Evolutionary conservation across 2,329 filamentous ascomycete genomes (phyloP).

Genomic region (Pezicula neosporulosa): DNA sequence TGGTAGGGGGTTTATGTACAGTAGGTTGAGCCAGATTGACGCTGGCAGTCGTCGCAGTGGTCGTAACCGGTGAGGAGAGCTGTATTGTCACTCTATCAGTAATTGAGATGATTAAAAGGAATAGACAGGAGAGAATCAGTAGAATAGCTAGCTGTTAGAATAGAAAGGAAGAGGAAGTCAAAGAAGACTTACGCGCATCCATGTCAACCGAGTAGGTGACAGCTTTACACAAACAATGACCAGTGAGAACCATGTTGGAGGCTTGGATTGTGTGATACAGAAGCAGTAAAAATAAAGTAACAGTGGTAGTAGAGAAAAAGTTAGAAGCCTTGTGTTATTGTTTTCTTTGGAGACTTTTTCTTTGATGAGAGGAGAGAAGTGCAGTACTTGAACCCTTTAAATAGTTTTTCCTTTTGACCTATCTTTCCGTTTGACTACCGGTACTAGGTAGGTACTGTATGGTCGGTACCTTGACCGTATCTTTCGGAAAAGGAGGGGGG

Average conservation of each 20-base stretch:
- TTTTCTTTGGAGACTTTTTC: not conserved
- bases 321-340: not conserved
- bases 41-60: conserved; percentile 72
- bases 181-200: conserved; percentile 29
- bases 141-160: not conserved
- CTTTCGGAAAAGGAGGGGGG: too few species aligned
- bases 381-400: too few species aligned
- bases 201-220: conserved; percentile 63
- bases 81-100: not conserved
- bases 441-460: too few species aligned
- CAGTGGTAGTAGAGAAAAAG: too few species aligned
- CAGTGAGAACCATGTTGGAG: conserved; percentile 58
- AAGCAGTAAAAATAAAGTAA: not conserved
- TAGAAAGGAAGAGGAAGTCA: not conserved
- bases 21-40: conserved; percentile 66
- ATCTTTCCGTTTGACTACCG: too few species aligned
- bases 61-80: conserved; percentile 52
- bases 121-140: not conserved
- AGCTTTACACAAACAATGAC: conserved; percentile 69
- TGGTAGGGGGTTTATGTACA: conserved; percentile 38
- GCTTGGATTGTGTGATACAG: too few species aligned
- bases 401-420: too few species aligned
- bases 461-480: too few species aligned
- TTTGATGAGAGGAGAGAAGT: not conserved
- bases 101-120: not conserved